Percentiles rank a stretch among this genome's conserved stretches.
These are phyloP conservation scores for Hypoxylon fuscum DNA, from an alignment of 495 filamentous ascomycete species.

Conservation along the genomic window DNA sequence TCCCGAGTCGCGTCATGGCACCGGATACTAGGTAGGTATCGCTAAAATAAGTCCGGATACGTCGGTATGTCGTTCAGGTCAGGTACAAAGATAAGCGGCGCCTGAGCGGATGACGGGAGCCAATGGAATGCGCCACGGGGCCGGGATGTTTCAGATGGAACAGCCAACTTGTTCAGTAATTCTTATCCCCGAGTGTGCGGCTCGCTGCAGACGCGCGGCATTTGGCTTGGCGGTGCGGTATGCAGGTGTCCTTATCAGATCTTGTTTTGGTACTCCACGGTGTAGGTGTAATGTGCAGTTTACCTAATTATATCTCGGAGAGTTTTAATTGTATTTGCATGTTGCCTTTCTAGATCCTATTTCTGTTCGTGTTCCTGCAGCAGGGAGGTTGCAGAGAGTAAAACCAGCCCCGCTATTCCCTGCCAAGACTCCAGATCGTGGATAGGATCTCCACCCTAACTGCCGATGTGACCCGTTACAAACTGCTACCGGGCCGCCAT, in stretches of 20 bases:
- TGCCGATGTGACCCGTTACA: background rate
- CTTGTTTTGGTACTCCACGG: background rate
- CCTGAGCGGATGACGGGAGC: too few species aligned
- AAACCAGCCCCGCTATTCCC: background rate
- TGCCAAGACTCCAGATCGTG: background rate
- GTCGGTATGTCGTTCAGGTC: slow-evolving; percentile 15
- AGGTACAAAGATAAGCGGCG: slow-evolving; percentile 2
- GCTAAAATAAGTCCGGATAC: slow-evolving; percentile 21
- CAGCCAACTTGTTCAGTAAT: too few species aligned
- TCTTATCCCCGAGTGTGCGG: background rate
- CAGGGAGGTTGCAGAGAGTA: background rate
- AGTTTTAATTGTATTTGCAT: background rate
- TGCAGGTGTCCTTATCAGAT: too few species aligned
- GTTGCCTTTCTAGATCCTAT: background rate
- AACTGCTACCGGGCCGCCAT: too few species aligned
- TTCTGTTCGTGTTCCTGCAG: background rate
- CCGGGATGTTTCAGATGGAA: slow-evolving; percentile 3
- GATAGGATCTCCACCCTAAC: background rate
- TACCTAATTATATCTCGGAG: too few species aligned
- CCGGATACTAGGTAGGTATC: slow-evolving; percentile 7
- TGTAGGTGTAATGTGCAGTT: background rate
- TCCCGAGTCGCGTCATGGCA: slow-evolving; percentile 31
- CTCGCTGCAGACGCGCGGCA: background rate
- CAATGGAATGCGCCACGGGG: background rate
- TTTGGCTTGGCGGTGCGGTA: background rate